These are phyloP conservation scores for Chaetomium cochliodes DNA, from an alignment of 495 filamentous ascomycete genomes.

Conservation along the genomic window DNA sequence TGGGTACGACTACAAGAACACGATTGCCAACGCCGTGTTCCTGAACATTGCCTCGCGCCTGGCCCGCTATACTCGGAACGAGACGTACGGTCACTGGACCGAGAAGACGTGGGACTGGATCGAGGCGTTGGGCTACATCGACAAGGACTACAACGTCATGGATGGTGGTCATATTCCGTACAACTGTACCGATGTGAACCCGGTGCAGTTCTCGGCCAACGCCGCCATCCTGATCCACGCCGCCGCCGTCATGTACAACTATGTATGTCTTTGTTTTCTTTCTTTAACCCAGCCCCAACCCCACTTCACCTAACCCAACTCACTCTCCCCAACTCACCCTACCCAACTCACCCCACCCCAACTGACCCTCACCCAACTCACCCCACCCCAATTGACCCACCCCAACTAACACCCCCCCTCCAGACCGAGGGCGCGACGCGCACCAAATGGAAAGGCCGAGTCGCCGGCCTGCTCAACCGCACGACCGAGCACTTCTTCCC, in stretches of 20 bases:
- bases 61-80: constrained; percentile 67
- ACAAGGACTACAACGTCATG: constrained; percentile 52
- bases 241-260: constrained; percentile 68
- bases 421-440: constrained; percentile 42
- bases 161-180: constrained; percentile 54
- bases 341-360: constrained; percentile 10
- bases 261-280: constrained; percentile 39
- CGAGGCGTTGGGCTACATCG: constrained; percentile 49
- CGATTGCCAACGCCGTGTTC: constrained; percentile 65
- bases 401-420: neutral
- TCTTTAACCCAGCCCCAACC: neutral
- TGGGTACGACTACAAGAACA: constrained; percentile 78
- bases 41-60: constrained; percentile 71
- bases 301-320: neutral
- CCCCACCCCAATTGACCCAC: neutral
- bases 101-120: constrained; percentile 69
- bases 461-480: constrained; percentile 53
- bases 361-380: constrained; percentile 10
- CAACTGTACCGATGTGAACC: constrained; percentile 52
- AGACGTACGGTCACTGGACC: constrained; percentile 70
- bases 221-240: constrained; percentile 65
- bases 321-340: neutral
- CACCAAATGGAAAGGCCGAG: constrained; percentile 53
- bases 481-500: constrained; percentile 57
- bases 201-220: constrained; percentile 69